A percentile compares a stretch with the other conserved stretches of the same genome.
phyloP scores from a whole-genome alignment of 495 filamentous ascomycete genomes.

The Paragyromitra xinjiangensis region DNA sequence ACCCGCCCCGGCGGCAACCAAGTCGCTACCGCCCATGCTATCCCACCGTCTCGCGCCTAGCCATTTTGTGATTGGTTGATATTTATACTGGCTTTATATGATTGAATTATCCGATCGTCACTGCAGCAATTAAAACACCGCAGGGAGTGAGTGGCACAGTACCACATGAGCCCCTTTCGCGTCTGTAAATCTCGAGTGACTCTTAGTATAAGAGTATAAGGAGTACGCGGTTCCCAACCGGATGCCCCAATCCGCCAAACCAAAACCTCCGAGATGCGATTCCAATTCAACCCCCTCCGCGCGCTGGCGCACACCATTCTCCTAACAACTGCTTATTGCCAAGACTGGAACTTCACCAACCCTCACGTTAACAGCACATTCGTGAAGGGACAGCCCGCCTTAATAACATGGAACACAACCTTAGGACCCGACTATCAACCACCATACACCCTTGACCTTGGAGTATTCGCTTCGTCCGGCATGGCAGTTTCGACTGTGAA shows the following conservation, averaged over 20 bases:
- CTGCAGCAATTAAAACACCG: neutral
- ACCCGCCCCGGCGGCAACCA: neutral
- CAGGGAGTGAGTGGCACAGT: neutral
- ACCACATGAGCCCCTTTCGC: neutral
- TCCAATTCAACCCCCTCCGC: neutral
- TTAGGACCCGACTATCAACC: neutral
- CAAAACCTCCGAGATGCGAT: neutral
- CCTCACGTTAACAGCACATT: neutral
- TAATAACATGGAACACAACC: slow-evolving; percentile 6
- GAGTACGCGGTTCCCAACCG: neutral
- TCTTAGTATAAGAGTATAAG: neutral
- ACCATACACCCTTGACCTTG: neutral
- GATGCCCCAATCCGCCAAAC: neutral
- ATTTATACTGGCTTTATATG: neutral
- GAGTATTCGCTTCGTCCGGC: neutral
- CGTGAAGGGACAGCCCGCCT: neutral
- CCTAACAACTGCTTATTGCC: neutral
- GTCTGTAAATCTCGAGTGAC: neutral
- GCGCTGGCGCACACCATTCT: neutral
- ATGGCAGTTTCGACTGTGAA: neutral
- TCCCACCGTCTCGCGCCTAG: neutral
- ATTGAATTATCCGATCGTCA: neutral
- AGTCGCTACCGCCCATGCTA: neutral
- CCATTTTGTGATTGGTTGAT: neutral
- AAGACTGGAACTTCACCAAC: neutral